Percentiles rank a stretch among this genome's conserved stretches.
Evolutionary conservation across 495 filamentous ascomycete genomes (phyloP).

Genomic region (Trypethelium eluteriae): DNA sequence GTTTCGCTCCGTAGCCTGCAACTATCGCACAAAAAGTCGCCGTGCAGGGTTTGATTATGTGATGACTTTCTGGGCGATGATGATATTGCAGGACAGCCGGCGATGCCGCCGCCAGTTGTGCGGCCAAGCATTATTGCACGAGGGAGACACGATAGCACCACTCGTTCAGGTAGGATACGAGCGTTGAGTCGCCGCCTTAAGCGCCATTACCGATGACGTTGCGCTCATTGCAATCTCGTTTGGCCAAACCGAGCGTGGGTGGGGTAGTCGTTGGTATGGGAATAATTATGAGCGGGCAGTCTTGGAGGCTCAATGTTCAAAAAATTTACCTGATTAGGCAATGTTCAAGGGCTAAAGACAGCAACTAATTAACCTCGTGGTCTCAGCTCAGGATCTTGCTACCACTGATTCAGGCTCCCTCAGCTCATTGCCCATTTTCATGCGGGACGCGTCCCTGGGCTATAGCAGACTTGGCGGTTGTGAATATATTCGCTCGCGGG

Average conservation of each 20-base stretch:
- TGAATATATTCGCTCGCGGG: too few species aligned
- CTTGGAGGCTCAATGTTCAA: neutral
- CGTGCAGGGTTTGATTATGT: neutral
- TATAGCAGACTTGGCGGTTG: too few species aligned
- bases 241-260: neutral
- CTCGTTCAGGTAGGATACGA: neutral
- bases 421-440: neutral
- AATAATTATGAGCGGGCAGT: neutral
- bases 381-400: neutral
- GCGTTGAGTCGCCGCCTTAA: neutral
- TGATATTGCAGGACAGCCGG: neutral
- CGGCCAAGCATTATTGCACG: neutral
- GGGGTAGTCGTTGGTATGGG: neutral
- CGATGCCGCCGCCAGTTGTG: neutral
- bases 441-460: neutral
- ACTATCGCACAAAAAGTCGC: neutral
- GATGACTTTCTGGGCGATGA: neutral
- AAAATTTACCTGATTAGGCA: slow-evolving; percentile 7
- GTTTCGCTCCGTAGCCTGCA: neutral
- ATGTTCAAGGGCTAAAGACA: neutral
- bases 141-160: neutral
- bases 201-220: neutral
- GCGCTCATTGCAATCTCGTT: neutral
- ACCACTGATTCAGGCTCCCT: neutral
- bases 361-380: neutral